Evolutionary conservation across 2,329 filamentous ascomycete species (phyloP).

Genomic region (Chalara sp.): DNA sequence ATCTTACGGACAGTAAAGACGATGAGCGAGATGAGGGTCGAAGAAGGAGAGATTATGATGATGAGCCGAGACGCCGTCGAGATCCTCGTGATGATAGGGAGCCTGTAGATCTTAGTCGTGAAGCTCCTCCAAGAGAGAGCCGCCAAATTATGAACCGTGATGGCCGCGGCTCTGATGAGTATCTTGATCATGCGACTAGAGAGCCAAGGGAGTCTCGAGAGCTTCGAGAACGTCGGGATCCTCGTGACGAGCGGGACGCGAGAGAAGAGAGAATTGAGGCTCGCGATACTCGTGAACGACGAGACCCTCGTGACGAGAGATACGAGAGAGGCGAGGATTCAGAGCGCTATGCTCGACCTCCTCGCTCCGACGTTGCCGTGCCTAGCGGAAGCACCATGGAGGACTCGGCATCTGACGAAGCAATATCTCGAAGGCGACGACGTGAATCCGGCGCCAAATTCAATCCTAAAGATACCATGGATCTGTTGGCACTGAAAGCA

Average conservation of each 20-base stretch:
- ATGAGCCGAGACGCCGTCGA: conserved; percentile 20
- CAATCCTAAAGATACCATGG: conserved; percentile 28
- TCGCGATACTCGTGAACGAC: conserved; percentile 5
- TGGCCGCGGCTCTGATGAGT: too few relatives aligned
- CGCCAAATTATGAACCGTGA: too few relatives aligned
- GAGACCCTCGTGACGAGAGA: conserved; percentile 6
- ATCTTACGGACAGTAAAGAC: conserved; percentile 21
- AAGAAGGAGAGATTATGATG: conserved; percentile 20
- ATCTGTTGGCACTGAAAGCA: conserved; percentile 26
- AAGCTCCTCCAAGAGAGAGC: background rate
- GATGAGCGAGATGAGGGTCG: conserved; percentile 15
- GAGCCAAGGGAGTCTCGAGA: conserved; percentile 11
- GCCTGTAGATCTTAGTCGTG: conserved; percentile 13
- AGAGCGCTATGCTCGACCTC: background rate
- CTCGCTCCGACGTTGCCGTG: conserved; percentile 8
- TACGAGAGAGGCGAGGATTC: background rate
- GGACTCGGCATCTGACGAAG: conserved; percentile 20
- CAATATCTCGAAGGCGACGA: conserved; percentile 9
- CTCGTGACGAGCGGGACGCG: conserved; percentile 8
- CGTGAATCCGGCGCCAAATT: conserved; percentile 21
- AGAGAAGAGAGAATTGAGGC: background rate
- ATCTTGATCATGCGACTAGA: background rate
- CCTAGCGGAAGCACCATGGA: conserved; percentile 11
- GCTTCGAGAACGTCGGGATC: background rate
- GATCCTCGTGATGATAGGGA: conserved; percentile 19